A percentile compares a stretch with the other conserved stretches of the same genome.
phyloP scores from a whole-genome alignment of 1,284 basidiomycete species.

The Grifola frondosa region DNA sequence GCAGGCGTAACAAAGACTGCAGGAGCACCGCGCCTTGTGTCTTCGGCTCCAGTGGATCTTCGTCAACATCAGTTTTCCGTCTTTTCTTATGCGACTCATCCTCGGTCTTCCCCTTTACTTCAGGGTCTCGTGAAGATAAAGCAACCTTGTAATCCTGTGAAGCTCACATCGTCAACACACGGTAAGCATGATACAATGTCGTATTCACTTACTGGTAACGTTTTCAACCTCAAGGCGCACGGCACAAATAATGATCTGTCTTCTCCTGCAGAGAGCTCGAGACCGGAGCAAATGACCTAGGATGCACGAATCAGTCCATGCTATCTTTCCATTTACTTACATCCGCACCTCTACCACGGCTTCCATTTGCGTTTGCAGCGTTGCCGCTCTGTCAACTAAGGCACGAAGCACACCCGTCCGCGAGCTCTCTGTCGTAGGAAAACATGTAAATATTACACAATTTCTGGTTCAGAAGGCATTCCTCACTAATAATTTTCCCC shows the following conservation, averaged over 20 bases:
- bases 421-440: conserved; percentile 48
- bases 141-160: conserved; percentile 38
- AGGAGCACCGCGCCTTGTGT: conserved; percentile 86
- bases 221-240: conserved; percentile 49
- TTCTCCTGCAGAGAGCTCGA: conserved; percentile 49
- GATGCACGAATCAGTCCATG: too few species aligned
- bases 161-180: too few species aligned
- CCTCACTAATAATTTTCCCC: conserved; percentile 54
- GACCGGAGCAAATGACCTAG: conserved; percentile 61
- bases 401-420: conserved; percentile 71
- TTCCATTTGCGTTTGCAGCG: conserved; percentile 42
- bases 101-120: conserved; percentile 10
- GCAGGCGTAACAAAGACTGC: conserved; percentile 75
- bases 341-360: conserved; percentile 50
- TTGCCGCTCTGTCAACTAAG: conserved; percentile 63
- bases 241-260: conserved; percentile 43
- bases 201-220: conserved; percentile 21
- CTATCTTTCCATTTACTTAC: too few species aligned
- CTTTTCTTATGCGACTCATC: conserved; percentile 17
- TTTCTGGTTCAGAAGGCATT: conserved; percentile 26
- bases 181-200: too few species aligned
- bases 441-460: too few species aligned
- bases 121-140: conserved; percentile 7
- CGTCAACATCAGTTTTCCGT: conserved; percentile 19
- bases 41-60: conserved; percentile 55